A percentile compares a stretch with the other conserved stretches of the same genome.
Conservation (phyloP, 441 rosid species). For the Omphalea diandra region DNA sequence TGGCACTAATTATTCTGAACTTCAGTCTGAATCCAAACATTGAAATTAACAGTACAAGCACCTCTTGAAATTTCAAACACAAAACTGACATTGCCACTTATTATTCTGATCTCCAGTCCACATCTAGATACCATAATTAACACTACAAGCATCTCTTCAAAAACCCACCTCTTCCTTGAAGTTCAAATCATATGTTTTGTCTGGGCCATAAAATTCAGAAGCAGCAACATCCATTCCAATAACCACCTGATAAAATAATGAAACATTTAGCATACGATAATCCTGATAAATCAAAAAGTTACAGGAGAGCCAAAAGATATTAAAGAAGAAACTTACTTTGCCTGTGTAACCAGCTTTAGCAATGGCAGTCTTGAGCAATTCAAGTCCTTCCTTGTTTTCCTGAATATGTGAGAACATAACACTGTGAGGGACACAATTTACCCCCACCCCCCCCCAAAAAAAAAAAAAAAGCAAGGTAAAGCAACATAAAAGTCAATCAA, state of each 20-base stretch:
- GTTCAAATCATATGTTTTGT: conserved; percentile 88
- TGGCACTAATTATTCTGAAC: too few relatives aligned
- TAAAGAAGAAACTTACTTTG: conserved; percentile 46
- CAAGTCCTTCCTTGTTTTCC: conserved; percentile 99
- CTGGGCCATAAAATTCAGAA: conserved; percentile 78
- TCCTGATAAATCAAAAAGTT: background rate
- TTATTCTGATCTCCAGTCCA: background rate
- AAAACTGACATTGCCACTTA: background rate
- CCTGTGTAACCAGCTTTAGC: conserved; percentile 93
- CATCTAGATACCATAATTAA: background rate
- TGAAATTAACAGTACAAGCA: too few relatives aligned
- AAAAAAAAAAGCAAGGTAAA: background rate
- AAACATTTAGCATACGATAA: background rate
- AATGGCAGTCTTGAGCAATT: conserved; percentile 89
- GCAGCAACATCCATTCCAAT: conserved; percentile 99
- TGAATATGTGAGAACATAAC: conserved; percentile 32
- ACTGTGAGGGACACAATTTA: too few relatives aligned
- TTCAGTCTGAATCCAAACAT: too few relatives aligned
- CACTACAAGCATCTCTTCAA: background rate
- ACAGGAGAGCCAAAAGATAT: background rate
- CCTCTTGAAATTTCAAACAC: background rate
- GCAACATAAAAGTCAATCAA: background rate
- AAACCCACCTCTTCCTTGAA: conserved; percentile 85
- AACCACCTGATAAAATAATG: conserved; percentile 57
- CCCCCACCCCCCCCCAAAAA: too few relatives aligned